Conservation (phyloP, 352 stramenopile species). For the Phytopythium litorale region DNA sequence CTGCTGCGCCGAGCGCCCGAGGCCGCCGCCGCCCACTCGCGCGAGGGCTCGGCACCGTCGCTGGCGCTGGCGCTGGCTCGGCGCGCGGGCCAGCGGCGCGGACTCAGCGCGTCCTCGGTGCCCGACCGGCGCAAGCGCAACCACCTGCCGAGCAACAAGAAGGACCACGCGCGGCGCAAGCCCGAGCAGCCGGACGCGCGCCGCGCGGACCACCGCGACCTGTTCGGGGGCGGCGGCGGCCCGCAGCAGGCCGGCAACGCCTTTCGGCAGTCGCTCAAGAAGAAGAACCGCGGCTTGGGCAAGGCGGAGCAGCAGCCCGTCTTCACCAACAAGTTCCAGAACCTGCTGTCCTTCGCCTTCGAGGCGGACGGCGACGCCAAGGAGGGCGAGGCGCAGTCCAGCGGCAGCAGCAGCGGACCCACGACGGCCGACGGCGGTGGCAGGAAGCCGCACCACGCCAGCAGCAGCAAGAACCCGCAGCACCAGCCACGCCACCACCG, state of each 20-base stretch:
- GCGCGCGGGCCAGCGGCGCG: slow-evolving; percentile 16
- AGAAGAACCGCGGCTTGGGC: slow-evolving; percentile 9
- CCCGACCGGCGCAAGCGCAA: slow-evolving; percentile 47
- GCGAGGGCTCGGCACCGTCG: slow-evolving; percentile 4
- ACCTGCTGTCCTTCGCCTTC: slow-evolving; percentile 71
- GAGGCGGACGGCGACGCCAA: slow-evolving; percentile 22
- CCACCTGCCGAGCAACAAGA: slow-evolving; percentile 48
- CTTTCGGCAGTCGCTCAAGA: slow-evolving; percentile 17
- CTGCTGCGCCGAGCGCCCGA: slow-evolving; percentile 10
- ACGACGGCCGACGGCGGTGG: too few species aligned
- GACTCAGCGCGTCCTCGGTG: slow-evolving; percentile 26
- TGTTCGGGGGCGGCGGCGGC: background rate
- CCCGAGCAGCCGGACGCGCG: slow-evolving; percentile 5
- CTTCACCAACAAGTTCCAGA: slow-evolving; percentile 86
- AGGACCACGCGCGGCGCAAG: slow-evolving; percentile 10
- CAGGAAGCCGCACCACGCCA: too few species aligned
- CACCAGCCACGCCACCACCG: background rate
- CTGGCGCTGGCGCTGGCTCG: background rate
- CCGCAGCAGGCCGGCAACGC: slow-evolving; percentile 2
- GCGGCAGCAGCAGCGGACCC: too few species aligned
- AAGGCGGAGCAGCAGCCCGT: slow-evolving; percentile 26
- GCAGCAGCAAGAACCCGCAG: background rate
- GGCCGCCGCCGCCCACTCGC: background rate
- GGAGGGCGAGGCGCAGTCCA: too few species aligned
- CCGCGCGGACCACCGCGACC: background rate